Percentiles rank a stretch among this genome's conserved stretches.
Evolutionary conservation across 495 filamentous ascomycete species (phyloP).

Genomic region (Daldinia bambusicola): DNA sequence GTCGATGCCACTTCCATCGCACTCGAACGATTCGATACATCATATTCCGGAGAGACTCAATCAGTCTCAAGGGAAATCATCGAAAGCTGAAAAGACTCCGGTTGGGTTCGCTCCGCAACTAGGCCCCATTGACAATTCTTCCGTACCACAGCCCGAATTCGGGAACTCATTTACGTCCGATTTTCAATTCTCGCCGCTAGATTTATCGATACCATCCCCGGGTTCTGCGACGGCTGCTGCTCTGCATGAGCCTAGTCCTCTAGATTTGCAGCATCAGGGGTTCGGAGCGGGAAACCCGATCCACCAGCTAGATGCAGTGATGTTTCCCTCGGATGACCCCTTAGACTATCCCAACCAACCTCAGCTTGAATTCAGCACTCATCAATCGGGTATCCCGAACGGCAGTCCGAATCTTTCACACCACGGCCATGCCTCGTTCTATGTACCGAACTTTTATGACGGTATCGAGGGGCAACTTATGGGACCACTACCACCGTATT

Average conservation of each 20-base stretch:
- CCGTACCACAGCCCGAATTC: conserved; percentile 41
- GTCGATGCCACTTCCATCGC: conserved; percentile 17
- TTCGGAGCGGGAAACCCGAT: conserved; percentile 60
- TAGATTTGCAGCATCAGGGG: conserved; percentile 49
- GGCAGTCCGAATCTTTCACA: conserved; percentile 41
- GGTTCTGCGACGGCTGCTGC: conserved; percentile 43
- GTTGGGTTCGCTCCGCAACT: conserved; percentile 42
- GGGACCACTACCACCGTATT: conserved; percentile 57
- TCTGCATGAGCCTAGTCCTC: conserved; percentile 44
- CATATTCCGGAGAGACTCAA: conserved; percentile 54
- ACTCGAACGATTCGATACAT: conserved; percentile 18
- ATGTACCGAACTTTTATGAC: conserved; percentile 57
- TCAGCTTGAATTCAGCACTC: conserved; percentile 65
- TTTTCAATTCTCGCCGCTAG: conserved; percentile 44
- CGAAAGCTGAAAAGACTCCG: conserved; percentile 42
- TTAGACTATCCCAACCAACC: conserved; percentile 91
- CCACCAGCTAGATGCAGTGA: conserved; percentile 83
- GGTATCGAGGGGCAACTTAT: conserved; percentile 60
- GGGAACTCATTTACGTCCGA: conserved; percentile 36
- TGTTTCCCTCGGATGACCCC: conserved; percentile 91
- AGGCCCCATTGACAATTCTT: conserved; percentile 50
- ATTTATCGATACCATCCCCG: conserved; percentile 45
- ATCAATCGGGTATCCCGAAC: conserved; percentile 38
- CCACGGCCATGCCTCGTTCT: conserved; percentile 52
- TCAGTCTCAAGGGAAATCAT: conserved; percentile 41